Evolutionary conservation across 148 eudicot genomes (phyloP), one percentile per base, ranked within the genome.

Genomic region (Rhododendron kiyosumense): DNA sequence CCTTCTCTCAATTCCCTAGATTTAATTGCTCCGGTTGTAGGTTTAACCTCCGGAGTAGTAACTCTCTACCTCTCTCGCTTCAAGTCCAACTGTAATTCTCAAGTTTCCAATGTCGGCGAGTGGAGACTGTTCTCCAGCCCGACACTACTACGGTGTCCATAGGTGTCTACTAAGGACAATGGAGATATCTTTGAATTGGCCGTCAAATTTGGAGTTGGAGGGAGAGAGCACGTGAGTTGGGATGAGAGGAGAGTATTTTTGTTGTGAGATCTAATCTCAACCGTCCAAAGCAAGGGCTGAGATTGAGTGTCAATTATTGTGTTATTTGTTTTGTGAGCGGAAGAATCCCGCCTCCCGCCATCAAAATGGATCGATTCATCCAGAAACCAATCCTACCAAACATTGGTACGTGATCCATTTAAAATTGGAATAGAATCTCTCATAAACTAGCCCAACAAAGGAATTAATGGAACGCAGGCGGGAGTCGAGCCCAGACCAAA

Each of bases 71-170:
- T 92, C 78, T 85, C 92, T 43, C 78, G 45, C 11, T 73, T 34
- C 6, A 83, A 45, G 9, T 43, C 49, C 5, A 28, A 51, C 12
- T 17, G 32, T 3, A 67, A 61, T 83, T 84, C 88, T 7, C 20
- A 32, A 57, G 67, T 20, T 57, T 79, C 80, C 0, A 89, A 90
- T 0, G 51, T 88, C 7, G 99, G 95, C 0, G 94, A 96, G 76
- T 96, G 99, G 96, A 90, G 89, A 15, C 61, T 95, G 24, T 92
- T 94, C 84, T 89, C 99, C 5, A 90, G 92, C 84, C 98, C 99
- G 2, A 94, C 99, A 14, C 97, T 91, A 2, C 45, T 95, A 13
- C 86, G 99, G 1, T 96, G 98, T 63, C 94, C 93, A 0, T 93
- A 97, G 12, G 85, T 96, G 5, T 84, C 87, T n/a, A 89, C 93